These are phyloP conservation scores for Aquilaria agallochum DNA, from an alignment of 441 rosid species.

Conservation along the genomic window DNA sequence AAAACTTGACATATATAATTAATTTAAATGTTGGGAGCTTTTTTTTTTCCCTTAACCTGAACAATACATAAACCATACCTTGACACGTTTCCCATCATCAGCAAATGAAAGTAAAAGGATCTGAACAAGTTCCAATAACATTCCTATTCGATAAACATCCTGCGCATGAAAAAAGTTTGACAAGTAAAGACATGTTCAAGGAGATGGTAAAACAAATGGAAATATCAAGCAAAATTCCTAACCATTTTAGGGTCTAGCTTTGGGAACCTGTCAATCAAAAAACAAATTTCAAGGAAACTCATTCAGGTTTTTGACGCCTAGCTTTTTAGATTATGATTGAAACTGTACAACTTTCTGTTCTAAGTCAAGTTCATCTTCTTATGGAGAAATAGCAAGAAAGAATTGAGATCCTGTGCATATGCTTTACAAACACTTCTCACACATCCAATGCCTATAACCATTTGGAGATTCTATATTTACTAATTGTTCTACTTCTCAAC, in stretches of 20 bases:
- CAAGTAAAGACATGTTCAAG: slow-evolving; percentile 9
- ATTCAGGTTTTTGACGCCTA: slow-evolving; percentile 5
- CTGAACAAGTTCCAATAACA: slow-evolving; percentile 90
- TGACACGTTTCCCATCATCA: slow-evolving; percentile 91
- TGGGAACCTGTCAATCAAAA: slow-evolving; percentile 63
- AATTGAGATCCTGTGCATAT: background rate
- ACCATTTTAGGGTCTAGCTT: slow-evolving; percentile 98
- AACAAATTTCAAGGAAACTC: background rate
- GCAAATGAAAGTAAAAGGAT: slow-evolving; percentile 85
- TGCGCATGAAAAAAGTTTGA: slow-evolving; percentile 36
- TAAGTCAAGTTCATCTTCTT: too few relatives aligned
- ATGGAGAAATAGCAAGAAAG: background rate
- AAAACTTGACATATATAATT: background rate
- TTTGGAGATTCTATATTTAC: too few relatives aligned
- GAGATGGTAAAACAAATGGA: slow-evolving; percentile 2
- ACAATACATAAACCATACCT: slow-evolving; percentile 38
- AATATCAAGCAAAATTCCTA: slow-evolving; percentile 13
- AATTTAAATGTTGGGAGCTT: background rate
- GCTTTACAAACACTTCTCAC: too few relatives aligned
- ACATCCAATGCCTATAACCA: too few relatives aligned
- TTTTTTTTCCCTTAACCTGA: background rate
- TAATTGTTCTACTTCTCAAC: too few relatives aligned
- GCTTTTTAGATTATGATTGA: slow-evolving; percentile 1
- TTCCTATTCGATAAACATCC: slow-evolving; percentile 99
- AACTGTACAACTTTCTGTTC: too few relatives aligned